Conservation (phyloP, 805 yeast genomes). For the Suhomyces xylopsoci region DNA sequence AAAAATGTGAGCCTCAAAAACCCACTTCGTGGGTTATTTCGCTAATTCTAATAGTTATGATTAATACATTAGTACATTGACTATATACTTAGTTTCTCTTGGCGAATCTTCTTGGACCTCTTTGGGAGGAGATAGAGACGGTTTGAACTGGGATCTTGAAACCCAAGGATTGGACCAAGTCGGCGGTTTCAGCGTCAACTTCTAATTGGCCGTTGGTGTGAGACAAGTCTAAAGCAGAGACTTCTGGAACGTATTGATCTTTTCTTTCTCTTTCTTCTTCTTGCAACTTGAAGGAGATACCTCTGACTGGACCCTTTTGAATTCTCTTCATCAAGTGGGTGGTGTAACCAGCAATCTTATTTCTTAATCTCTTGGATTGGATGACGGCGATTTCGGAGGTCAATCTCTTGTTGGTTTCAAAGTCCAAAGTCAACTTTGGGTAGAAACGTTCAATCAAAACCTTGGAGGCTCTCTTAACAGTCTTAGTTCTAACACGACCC, state of each 20-base stretch:
- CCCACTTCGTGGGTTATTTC: too few species aligned
- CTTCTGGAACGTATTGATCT: slow-evolving; percentile 99
- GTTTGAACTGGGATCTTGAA: slow-evolving; percentile 81
- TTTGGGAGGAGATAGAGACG: slow-evolving; percentile 83
- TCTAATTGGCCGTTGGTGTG: slow-evolving; percentile 94
- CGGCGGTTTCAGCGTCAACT: slow-evolving; percentile 96
- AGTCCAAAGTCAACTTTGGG: slow-evolving; percentile 99
- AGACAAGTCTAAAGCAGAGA: slow-evolving; percentile 97
- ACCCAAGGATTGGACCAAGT: slow-evolving; percentile 91
- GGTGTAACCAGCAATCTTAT: slow-evolving; percentile 99
- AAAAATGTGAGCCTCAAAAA: too few species aligned
- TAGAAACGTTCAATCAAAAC: slow-evolving; percentile 98
- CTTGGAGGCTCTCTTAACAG: slow-evolving; percentile 99
- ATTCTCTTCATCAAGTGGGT: slow-evolving; percentile 99
- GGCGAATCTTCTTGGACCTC: slow-evolving; percentile 88
- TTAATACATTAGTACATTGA: slow-evolving; percentile 4
- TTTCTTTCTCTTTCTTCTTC: slow-evolving; percentile 99
- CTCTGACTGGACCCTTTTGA: slow-evolving; percentile 99
- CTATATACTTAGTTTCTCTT: slow-evolving; percentile 66
- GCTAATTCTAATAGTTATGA: too few species aligned
- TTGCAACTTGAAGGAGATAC: slow-evolving; percentile 99
- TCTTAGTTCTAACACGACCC: slow-evolving; percentile 99
- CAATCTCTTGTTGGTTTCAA: slow-evolving; percentile 99
- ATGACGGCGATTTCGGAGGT: slow-evolving; percentile 97
- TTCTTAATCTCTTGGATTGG: slow-evolving; percentile 99